phyloP scores from a whole-genome alignment of 2,329 filamentous ascomycete species.

The Alternaria incomplexa region DNA sequence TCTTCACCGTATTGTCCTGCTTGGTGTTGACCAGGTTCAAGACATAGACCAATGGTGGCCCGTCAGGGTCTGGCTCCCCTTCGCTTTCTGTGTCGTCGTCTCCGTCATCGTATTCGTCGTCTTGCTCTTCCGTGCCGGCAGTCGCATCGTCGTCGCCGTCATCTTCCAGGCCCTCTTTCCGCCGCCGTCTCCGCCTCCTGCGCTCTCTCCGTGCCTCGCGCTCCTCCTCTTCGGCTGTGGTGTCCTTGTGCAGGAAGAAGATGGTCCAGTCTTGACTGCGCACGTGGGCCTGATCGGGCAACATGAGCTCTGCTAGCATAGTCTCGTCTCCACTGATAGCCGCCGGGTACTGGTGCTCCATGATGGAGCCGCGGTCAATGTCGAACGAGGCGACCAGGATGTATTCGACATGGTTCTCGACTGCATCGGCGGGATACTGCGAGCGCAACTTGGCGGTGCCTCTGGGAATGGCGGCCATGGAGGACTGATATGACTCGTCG shows the following conservation, averaged over 20 bases:
- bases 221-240: slow-evolving; percentile 77
- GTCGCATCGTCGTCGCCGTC: slow-evolving; percentile 48
- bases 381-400: slow-evolving; percentile 97
- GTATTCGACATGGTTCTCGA: slow-evolving; percentile 95
- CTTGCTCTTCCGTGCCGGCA: slow-evolving; percentile 38
- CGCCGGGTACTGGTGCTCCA: slow-evolving; percentile 97
- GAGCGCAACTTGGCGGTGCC: slow-evolving; percentile 46
- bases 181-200: slow-evolving; percentile 57
- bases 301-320: slow-evolving; percentile 97
- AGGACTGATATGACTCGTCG: slow-evolving; percentile 32
- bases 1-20: slow-evolving; percentile 87
- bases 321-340: slow-evolving; percentile 96
- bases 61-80: slow-evolving; percentile 68
- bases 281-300: slow-evolving; percentile 94
- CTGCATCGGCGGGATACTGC: slow-evolving; percentile 56
- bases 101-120: slow-evolving; percentile 52
- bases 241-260: slow-evolving; percentile 97
- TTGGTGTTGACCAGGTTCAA: slow-evolving; percentile 98
- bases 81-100: slow-evolving; percentile 60
- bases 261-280: slow-evolving; percentile 98
- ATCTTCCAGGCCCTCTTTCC: slow-evolving; percentile 51
- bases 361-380: slow-evolving; percentile 92
- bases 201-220: slow-evolving; percentile 64
- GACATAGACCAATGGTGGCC: slow-evolving; percentile 93
- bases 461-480: not conserved